Evolutionary conservation across 2,329 filamentous ascomycete species (phyloP), one percentile per base, ranked within the genome.

Genomic region (Emericellopsis atlantica): DNA sequence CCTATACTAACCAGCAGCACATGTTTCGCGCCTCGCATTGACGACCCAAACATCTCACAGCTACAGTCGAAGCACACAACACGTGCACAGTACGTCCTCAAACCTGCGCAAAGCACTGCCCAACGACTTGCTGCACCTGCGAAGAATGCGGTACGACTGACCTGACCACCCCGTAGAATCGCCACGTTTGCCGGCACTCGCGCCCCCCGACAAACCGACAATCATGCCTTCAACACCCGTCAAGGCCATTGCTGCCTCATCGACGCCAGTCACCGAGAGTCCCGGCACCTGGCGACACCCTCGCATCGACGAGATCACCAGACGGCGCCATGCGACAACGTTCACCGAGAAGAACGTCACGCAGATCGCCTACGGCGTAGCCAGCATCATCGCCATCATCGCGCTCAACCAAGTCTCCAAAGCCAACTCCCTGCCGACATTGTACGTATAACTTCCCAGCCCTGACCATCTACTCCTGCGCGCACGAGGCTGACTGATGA

Each of bases 201-300:
- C 5, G 10, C 16, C 15, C 12, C 32, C 9, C 14, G 29, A 41
- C 14, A 36, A 15, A 15, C 22, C 41, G 15, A 37, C 36, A 11
- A 46, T 14, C 38, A 60, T 61, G 59, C 48, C 57, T 26, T 37
- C 36, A 31, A 65, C 63, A 48, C 54, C 73, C 48, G 46, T 70
- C 55, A 55, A 69, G 58, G 57, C 55, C 26, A 64, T 58, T 23
- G 22, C 42, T 40, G 40, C 56, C 62, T 26, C 53, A 46, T 38
- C 57, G 60, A 35, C 43, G 58, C 15, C 60, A 1, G 46, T 54
- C 18, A 54, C 60, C 23, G 74, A 77, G 40, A 77, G 72, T 51
- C 74, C 85, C 6, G 89, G 90, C 42, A 86, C 81, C 55, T 98
- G 92, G 90, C 77, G 80, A 54, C 92, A 98, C 59, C 92, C 92